These are phyloP conservation scores for Tubosaeta brunneosetosa DNA, from an alignment of 768 basidiomycete genomes.

Conservation along the genomic window DNA sequence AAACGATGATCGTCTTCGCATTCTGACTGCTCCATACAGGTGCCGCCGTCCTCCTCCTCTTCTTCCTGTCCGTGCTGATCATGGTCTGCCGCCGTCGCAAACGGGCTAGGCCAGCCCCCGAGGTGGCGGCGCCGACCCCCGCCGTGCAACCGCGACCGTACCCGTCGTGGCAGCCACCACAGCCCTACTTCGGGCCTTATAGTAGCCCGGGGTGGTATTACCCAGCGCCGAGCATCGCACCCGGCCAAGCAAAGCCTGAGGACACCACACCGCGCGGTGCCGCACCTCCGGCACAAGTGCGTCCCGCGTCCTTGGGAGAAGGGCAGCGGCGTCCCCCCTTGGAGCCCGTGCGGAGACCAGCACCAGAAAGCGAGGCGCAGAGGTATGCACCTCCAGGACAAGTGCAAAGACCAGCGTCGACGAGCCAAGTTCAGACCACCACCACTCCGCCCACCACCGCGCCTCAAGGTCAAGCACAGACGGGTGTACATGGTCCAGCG, in stretches of 20 bases:
- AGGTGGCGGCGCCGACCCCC: not conserved
- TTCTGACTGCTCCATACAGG: constrained; percentile 9
- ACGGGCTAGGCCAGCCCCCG: not conserved
- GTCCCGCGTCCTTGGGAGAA: not conserved
- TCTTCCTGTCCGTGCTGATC: constrained; percentile 6
- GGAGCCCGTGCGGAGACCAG: not conserved
- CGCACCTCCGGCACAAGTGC: not conserved
- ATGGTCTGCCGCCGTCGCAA: constrained; percentile 9
- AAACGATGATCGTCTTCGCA: too few species aligned
- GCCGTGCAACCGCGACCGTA: constrained; percentile 1
- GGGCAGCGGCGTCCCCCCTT: not conserved
- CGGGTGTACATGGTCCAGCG: not conserved
- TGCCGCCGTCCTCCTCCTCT: constrained; percentile 1
- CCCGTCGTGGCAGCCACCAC: constrained; percentile 9
- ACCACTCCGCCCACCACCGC: not conserved
- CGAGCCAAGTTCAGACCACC: not conserved
- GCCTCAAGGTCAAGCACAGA: not conserved
- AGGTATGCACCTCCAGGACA: not conserved
- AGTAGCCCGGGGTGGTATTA: constrained; percentile 6
- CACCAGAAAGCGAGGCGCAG: not conserved
- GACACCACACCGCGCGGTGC: not conserved
- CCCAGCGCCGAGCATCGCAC: not conserved
- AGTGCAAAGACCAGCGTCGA: not conserved
- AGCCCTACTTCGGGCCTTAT: not conserved
- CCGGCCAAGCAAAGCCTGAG: constrained; percentile 5